phyloP scores from a whole-genome alignment of 352 stramenopile genomes.

The Salisapilia sapeloensis region DNA sequence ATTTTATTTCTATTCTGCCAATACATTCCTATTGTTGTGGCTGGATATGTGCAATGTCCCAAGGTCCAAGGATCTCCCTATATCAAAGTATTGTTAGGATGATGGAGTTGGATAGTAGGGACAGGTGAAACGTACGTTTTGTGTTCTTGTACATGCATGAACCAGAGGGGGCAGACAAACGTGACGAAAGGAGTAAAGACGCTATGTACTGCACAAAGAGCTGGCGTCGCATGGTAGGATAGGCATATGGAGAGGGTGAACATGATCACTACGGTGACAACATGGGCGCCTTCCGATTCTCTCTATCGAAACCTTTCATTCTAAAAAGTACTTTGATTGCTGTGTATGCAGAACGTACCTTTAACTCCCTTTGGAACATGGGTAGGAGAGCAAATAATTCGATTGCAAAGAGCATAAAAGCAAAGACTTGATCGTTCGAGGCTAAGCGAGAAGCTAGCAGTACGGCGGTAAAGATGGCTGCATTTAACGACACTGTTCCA shows the following conservation, averaged over 20 bases:
- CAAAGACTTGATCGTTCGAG: conserved; percentile 84
- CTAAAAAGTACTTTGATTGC: background rate
- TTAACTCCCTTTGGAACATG: conserved; percentile 71
- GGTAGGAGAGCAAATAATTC: conserved; percentile 85
- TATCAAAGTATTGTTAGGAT: conserved; percentile 3
- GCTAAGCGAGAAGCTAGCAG: conserved; percentile 81
- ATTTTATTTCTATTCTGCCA: background rate
- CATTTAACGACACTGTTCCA: conserved; percentile 85
- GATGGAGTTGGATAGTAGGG: conserved; percentile 7
- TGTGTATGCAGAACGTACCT: conserved; percentile 15
- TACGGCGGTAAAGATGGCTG: conserved; percentile 84
- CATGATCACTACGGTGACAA: conserved; percentile 44
- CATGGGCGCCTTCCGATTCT: conserved; percentile 43
- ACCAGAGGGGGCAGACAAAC: conserved; percentile 78
- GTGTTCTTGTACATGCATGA: conserved; percentile 82
- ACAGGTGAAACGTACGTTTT: conserved; percentile 62
- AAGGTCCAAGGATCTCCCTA: conserved; percentile 80
- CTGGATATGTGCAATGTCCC: conserved; percentile 82
- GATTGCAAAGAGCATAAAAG: conserved; percentile 81
- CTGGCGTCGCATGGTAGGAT: conserved; percentile 52
- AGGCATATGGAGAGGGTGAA: conserved; percentile 54
- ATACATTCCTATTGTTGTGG: conserved; percentile 22
- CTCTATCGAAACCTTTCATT: conserved; percentile 11
- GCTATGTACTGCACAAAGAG: conserved; percentile 42
- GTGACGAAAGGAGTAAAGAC: conserved; percentile 65